Conservation (phyloP, 2,329 filamentous ascomycete species). For the Apiospora kogelbergensis region DNA sequence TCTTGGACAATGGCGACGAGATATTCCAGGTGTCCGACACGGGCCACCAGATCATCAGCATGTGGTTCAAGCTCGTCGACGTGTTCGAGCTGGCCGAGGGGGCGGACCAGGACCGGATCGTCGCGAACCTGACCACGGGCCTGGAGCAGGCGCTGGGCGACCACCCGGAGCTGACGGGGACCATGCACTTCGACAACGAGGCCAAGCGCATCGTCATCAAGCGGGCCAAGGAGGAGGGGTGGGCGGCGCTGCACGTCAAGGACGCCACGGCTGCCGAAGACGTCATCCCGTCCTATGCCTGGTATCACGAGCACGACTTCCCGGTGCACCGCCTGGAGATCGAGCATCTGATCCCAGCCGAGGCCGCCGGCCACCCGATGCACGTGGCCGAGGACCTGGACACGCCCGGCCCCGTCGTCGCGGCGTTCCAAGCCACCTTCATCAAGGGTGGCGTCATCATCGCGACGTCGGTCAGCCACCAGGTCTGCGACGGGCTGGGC, state of each 20-base stretch:
- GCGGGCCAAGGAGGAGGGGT: background rate
- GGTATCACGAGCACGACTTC: background rate
- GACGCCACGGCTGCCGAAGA: background rate
- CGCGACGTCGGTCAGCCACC: background rate
- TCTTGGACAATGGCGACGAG: background rate
- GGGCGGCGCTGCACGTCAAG: background rate
- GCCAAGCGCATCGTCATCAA: constrained; percentile 9
- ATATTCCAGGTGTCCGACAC: constrained; percentile 7
- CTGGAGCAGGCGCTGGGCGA: background rate
- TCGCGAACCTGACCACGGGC: background rate
- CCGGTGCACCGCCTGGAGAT: background rate
- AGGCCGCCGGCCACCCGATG: constrained; percentile 1
- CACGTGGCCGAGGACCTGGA: background rate
- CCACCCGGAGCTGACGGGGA: constrained; percentile 6
- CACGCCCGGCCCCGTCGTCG: background rate
- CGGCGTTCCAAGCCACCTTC: constrained; percentile 8
- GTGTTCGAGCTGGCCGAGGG: background rate
- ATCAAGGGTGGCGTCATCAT: constrained; percentile 8
- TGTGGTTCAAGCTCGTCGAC: background rate
- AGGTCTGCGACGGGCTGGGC: constrained; percentile 8
- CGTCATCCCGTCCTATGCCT: background rate
- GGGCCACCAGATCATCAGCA: constrained; percentile 6
- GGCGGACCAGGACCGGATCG: background rate
- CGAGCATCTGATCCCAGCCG: background rate
- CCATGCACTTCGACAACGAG: constrained; percentile 10